Conservation (phyloP, 768 basidiomycete genomes). For the Boletus bicolor region DNA sequence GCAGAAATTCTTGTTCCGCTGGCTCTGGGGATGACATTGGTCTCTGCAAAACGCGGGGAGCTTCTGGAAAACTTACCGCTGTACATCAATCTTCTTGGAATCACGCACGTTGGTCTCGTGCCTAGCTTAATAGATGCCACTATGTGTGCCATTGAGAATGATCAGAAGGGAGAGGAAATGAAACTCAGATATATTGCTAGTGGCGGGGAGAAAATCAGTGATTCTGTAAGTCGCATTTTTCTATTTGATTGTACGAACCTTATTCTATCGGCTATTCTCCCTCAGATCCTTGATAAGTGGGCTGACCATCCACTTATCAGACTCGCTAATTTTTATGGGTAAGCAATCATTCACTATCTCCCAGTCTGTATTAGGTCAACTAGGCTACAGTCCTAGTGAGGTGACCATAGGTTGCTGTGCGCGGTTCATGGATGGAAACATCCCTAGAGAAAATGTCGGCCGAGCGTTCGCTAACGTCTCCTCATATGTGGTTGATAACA, state of each 20-base stretch:
- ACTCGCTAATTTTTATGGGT: constrained; percentile 51
- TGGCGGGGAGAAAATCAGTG: constrained; percentile 53
- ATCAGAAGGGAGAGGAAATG: constrained; percentile 30
- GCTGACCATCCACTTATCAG: constrained; percentile 41
- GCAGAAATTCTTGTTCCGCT: constrained; percentile 42
- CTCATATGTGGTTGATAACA: constrained; percentile 42
- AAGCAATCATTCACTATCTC: background rate
- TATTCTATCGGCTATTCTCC: background rate
- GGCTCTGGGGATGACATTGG: constrained; percentile 43
- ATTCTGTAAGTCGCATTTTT: constrained; percentile 36
- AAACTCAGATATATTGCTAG: constrained; percentile 44
- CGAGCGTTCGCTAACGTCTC: constrained; percentile 35
- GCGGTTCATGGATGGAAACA: constrained; percentile 39
- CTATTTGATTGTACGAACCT: background rate
- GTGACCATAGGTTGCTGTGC: constrained; percentile 52
- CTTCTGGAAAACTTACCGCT: constrained; percentile 42
- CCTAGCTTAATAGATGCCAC: constrained; percentile 53
- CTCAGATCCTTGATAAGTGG: constrained; percentile 45
- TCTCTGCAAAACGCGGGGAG: constrained; percentile 39
- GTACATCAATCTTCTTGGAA: constrained; percentile 37
- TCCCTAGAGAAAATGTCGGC: constrained; percentile 44
- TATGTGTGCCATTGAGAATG: constrained; percentile 30
- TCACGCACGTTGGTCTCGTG: constrained; percentile 51
- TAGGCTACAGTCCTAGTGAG: constrained; percentile 42
- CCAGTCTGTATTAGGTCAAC: background rate